Percentiles rank a stretch among this genome's conserved stretches.
phyloP scores from a whole-genome alignment of 495 filamentous ascomycete genomes.

The Tirmania nivea region DNA sequence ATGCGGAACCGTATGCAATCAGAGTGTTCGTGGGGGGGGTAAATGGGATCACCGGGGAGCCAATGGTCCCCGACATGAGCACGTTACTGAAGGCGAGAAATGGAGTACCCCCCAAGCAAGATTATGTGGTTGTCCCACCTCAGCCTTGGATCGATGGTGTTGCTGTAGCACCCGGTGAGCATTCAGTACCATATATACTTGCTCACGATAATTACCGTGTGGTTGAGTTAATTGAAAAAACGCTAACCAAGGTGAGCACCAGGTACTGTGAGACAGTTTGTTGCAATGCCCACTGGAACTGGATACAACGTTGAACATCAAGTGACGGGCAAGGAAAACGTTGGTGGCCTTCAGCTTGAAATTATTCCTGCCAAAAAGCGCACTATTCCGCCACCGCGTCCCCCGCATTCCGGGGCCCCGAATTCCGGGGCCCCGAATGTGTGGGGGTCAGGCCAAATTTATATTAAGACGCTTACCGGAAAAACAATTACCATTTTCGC shows the following conservation, averaged over 20 bases:
- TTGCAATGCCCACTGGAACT: conserved; percentile 24
- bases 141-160: conserved; percentile 32
- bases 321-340: conserved; percentile 24
- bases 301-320: conserved; percentile 31
- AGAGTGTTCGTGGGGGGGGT: too few relatives aligned
- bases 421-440: too few relatives aligned
- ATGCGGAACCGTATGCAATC: too few relatives aligned
- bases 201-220: conserved; percentile 15
- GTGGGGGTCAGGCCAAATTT: neutral
- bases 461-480: conserved; percentile 17
- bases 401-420: too few relatives aligned
- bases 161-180: conserved; percentile 6
- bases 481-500: conserved; percentile 7
- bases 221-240: conserved; percentile 1
- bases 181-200: too few relatives aligned
- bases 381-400: too few relatives aligned
- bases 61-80: too few relatives aligned
- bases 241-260: too few relatives aligned
- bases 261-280: conserved; percentile 25
- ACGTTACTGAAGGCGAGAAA: neutral
- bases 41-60: too few relatives aligned
- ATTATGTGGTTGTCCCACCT: conserved; percentile 27
- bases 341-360: conserved; percentile 29
- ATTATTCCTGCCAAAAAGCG: conserved; percentile 20
- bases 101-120: conserved; percentile 14